These are phyloP conservation scores for Lathyrus sativus DNA, from an alignment of 306 rosid species.

Conservation along the genomic window DNA sequence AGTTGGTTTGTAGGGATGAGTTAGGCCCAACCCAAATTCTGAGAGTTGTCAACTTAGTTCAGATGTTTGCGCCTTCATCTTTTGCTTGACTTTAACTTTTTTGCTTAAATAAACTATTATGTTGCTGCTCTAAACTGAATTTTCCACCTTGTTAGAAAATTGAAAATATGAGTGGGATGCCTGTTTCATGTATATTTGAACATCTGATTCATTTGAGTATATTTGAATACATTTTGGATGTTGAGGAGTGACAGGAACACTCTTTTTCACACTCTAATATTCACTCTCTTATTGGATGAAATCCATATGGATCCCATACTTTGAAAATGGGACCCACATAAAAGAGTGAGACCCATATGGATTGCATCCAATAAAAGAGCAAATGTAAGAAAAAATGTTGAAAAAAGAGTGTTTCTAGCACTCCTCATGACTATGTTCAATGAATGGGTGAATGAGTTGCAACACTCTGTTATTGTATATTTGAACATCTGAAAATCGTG, in stretches of 20 bases:
- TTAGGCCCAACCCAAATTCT: too few species aligned
- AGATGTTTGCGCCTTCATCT: too few species aligned
- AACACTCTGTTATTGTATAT: background rate
- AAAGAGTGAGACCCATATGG: background rate
- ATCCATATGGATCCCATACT: background rate
- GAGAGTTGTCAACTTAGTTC: too few species aligned
- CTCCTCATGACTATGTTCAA: background rate
- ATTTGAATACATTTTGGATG: too few species aligned
- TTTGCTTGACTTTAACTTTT: too few species aligned
- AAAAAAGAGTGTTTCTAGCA: too few species aligned
- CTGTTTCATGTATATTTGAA: too few species aligned
- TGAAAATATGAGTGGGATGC: background rate
- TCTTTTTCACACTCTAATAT: background rate
- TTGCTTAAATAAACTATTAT: background rate
- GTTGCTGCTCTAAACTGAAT: conserved; percentile 23
- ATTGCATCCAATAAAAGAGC: too few species aligned
- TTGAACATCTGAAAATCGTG: background rate
- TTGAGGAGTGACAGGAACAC: too few species aligned
- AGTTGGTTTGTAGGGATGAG: too few species aligned
- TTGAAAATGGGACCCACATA: background rate
- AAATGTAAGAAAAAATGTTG: too few species aligned
- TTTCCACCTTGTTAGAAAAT: background rate
- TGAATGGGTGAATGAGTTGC: background rate
- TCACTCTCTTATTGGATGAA: background rate
- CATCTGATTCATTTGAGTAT: too few species aligned